Base-by-base conservation (phyloP, 192 early-diverging fungal species). In the Rhizophagus clarus region DNA sequence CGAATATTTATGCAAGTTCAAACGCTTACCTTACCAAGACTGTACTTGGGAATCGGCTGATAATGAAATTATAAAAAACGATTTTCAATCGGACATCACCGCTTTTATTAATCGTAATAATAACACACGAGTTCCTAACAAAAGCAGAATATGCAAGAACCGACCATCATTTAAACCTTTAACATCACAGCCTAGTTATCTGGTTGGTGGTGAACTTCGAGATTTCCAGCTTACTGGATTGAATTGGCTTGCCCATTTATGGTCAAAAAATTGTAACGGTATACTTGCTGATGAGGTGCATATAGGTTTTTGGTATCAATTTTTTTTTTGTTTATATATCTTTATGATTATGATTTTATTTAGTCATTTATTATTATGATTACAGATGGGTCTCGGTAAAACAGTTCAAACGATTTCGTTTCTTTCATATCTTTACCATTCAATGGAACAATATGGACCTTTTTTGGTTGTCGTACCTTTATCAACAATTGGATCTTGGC, bases 401-500 rank as follows among this genome's bases (percentile, higher is more conserved):
- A 99, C 98, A 0, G 89, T 99, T 3, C 98, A 99, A 85, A 97
- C 96, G 3, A 97, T 99, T 72, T 93, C 95, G 29, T 96, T 98
- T 79, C 86, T 99, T 22, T 93, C 90, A 29, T 97, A 96, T 71
- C 86, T 99, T 15, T 95, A 96, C 83, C 93, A 98, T 84, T 87
- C 89, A 11, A 89, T 92, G 77, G 79, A 94, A 37, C 84, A 97
- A 7, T 98, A 93, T 81, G 98, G 98, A 8, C 98, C 98, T 10
- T 97, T 94, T 84, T 83, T 99, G 77, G 93, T 99, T 4, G 97
- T 99, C 0, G 97, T 99, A 0, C 98, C 98, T 6, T 86, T 99
- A 42, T 98, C 97, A 31, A 99, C 97, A 2, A 94, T 97, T 62
- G 93, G 92, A 17, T 91, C 95, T 5, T 99, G 98, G 98, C 93